Base-by-base conservation (phyloP, 2,329 filamentous ascomycete genomes). In the Aspergillus sp. region DNA sequence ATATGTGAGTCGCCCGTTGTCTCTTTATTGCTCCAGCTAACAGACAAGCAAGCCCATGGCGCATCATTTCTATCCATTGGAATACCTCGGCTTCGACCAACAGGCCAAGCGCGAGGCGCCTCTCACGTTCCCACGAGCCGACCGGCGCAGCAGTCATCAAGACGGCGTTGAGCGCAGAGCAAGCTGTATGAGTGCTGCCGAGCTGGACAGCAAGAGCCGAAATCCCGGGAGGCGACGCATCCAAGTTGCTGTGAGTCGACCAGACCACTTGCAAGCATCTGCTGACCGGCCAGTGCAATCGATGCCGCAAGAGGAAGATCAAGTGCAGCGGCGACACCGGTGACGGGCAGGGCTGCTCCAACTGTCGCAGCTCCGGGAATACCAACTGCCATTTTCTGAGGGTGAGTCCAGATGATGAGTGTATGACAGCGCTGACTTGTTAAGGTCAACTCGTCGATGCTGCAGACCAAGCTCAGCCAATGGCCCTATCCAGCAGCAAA, bases 271-370 rank as follows among this genome's bases (percentile, higher is more conserved):
- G 17, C 6, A n/a, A 16, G 13, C 7, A 7, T 16, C n/a, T n/a
- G 12, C 12, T 16, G 12, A 16, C 4, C 10, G 10, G 8, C 13
- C 43, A 95, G 89, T 96, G 89, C 58, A 76, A 78, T 22, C 78
- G 89, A 45, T 96, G 89, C 61, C 78, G 89, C 39, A 88, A 89
- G 64, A 76, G 89, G 37, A 96, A 96, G 68, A 96, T 96, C 49
- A 81, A 85, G 47, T 96, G 89, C 64, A 93, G 83, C 51, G 89
- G 89, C 26, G 86, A 94, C 53, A 69, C 72, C 20, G 82, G 82
- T 19, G 75, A 80, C 49, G 82, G 81, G n/a, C 63, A 68, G 24
- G 78, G 80, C n/a, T 96, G 89, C 60, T 68, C 72, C 8, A 93
- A 88, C 57, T 96, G 89, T 66, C 81, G 77, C 49, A 76, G 69